Evolutionary conservation across 495 filamentous ascomycete species (phyloP).

Genomic region (Sphaerosporella brunnea): DNA sequence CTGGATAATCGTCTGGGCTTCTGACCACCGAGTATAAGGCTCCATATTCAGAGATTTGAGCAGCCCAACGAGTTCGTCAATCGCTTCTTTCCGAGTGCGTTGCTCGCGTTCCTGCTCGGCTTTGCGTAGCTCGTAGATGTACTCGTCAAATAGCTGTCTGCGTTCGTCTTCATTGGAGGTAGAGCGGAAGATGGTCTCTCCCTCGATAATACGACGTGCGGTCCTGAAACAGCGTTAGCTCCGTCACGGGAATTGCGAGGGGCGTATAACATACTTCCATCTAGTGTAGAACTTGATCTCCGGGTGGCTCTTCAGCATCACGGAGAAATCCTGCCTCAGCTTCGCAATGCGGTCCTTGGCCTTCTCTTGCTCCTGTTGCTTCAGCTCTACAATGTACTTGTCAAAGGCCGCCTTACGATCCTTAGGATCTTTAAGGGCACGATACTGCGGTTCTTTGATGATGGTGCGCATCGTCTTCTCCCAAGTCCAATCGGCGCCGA

Average conservation of each 20-base stretch:
- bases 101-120: conserved; percentile 56
- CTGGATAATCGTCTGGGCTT: conserved; percentile 67
- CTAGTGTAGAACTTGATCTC: conserved; percentile 96
- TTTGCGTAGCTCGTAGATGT: conserved; percentile 68
- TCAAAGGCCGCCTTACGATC: conserved; percentile 86
- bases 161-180: conserved; percentile 78
- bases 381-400: conserved; percentile 82
- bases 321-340: conserved; percentile 80
- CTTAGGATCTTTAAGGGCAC: conserved; percentile 81
- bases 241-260: too few species aligned
- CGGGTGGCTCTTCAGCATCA: conserved; percentile 89
- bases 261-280: conserved; percentile 43
- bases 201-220: conserved; percentile 82
- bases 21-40: conserved; percentile 87
- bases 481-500: conserved; percentile 85
- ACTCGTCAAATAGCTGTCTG: conserved; percentile 86
- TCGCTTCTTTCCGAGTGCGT: conserved; percentile 54
- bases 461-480: conserved; percentile 71
- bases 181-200: conserved; percentile 84
- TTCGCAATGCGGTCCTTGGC: conserved; percentile 90
- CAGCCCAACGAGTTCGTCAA: conserved; percentile 66
- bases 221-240: too few species aligned
- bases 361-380: conserved; percentile 82
- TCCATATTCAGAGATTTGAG: conserved; percentile 74
- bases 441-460: conserved; percentile 89